These are phyloP conservation scores for Glarea lozoyensis DNA, from an alignment of 495 filamentous ascomycete genomes.

Conservation along the genomic window DNA sequence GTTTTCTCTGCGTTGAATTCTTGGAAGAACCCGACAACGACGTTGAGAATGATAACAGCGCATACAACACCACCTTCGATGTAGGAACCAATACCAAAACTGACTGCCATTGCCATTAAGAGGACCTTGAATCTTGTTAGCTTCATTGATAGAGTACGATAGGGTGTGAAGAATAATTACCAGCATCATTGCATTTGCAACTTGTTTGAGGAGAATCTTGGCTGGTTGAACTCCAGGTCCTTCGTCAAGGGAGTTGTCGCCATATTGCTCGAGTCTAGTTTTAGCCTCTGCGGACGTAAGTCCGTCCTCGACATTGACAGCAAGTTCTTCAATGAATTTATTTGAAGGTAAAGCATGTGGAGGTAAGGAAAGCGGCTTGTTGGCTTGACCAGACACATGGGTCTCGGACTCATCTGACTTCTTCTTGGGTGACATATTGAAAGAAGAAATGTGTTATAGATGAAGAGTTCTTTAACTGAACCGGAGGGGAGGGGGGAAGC, in stretches of 20 bases:
- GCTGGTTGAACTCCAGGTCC: slow-evolving; percentile 53
- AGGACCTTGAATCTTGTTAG: slow-evolving; percentile 52
- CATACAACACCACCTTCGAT: slow-evolving; percentile 77
- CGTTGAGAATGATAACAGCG: slow-evolving; percentile 71
- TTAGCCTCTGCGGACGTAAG: slow-evolving; percentile 47
- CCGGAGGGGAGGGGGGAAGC: no score
- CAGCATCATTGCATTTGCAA: slow-evolving; percentile 58
- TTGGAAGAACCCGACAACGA: slow-evolving; percentile 65
- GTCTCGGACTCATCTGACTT: background rate
- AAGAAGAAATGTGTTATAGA: no score
- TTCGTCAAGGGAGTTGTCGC: slow-evolving; percentile 53
- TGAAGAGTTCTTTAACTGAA: no score
- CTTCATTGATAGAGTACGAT: no score
- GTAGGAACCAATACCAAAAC: slow-evolving; percentile 68
- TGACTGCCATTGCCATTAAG: slow-evolving; percentile 72
- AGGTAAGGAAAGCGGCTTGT: slow-evolving; percentile 41
- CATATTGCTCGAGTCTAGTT: slow-evolving; percentile 44
- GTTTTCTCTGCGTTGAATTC: slow-evolving; percentile 80
- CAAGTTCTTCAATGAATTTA: slow-evolving; percentile 47
- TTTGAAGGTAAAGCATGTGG: slow-evolving; percentile 54
- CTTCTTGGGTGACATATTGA: background rate
- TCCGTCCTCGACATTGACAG: slow-evolving; percentile 51
- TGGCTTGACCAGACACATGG: slow-evolving; percentile 11
- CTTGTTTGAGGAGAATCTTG: slow-evolving; percentile 59
- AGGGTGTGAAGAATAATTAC: slow-evolving; percentile 15